Evolutionary conservation across 805 yeast genomes (phyloP), one percentile per base, ranked within the genome.

Genomic region (Komagataella pseudopastoris): DNA sequence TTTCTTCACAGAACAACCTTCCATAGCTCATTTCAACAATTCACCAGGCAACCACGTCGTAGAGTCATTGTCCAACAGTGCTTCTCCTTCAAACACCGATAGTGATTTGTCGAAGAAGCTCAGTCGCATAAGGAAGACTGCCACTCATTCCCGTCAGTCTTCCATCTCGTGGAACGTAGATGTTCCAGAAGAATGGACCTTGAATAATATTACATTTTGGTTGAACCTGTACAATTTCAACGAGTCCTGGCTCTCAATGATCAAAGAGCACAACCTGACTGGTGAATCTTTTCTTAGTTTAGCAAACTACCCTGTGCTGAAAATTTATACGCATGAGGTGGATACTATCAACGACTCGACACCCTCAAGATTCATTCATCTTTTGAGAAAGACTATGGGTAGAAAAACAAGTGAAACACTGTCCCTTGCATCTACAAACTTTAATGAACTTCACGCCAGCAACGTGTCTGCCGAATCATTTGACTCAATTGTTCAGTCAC

Each of bases 181-280:
- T 36, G 71, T 71, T 51, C 78, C 85, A 1, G 72, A 71, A 5
- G 82, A 78, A 53, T 88, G 96, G 96, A 78, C 83, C 1, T 67
- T 76, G 55, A 78, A 74, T n/a, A 71, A 85, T 50, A 90, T 88
- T 1, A 53, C 72, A 0, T 62, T 68, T 49, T 89, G 96, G 95
- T 70, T 89, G 23, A 81, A 75, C 6, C 58, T 64, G n/a, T 75
- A 88, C 61, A 72, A 76, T 18, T 89, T 89, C 65, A 83, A 84
- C 56, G 76, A 74, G 3, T 70, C 82, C 12, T 89, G 96, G 96
- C 69, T 76, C n/a, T 76, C 71, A 4, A 75, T 81, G 16, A 85
- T 89, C 63, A 67, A 68, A 45, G 71, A 71, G 46, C 72, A 79
- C 54, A 77, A 78, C 49, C 69, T 89, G 2, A 68, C 72, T 7